Base-by-base conservation (phyloP, 2,329 filamentous ascomycete genomes). In the Talaromyces sp. region DNA sequence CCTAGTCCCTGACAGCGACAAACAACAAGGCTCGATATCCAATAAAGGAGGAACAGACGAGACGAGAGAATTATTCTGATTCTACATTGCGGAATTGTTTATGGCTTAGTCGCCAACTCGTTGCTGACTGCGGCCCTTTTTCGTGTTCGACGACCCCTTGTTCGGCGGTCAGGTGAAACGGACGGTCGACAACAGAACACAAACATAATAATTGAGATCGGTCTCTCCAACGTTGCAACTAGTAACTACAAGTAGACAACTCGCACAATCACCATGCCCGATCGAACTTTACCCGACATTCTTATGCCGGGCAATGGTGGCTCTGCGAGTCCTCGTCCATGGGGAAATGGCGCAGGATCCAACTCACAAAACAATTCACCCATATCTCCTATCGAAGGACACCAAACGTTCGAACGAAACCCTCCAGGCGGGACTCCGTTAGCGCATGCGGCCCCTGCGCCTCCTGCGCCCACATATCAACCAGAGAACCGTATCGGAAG, bases 251-350 rank as follows among this genome's bases (percentile, higher is more conserved):
- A 54, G 11, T n/a, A 56, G 31, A 24, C 33, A 58, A 13, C 45
- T 60, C 43, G 57, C 13, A 35, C 60, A 62, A 45, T 69, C 73
- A 73, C 73, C 65, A 80, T 80, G 78, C 75, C 78, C 70, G 75
- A 76, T 72, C 77, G 77, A 70, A 74, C 77, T 67, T 66, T 77
- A 65, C 78, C 78, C 69, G 74, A 78, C 68, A 79, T 76, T 71
- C 74, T 80, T 70, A 75, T 80, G 70, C 77, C 78, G 68, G 78
- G 78, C 68, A 77, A 79, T 67, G 74, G 76, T 64, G 74, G 73
- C 66, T 71, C 73, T 70, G 68, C 67, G 63, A 68, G 69, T 52
- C 68, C 69, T 49, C 73, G 75, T 66, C 75, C 76, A 49, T 74
- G 73, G 24, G 68, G 77, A 67, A 79, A 76, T 66, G 72, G 75